Percentiles rank a stretch among this genome's conserved stretches.
These are phyloP conservation scores for Colletotrichum endophyticum DNA, from an alignment of 2,329 filamentous ascomycete species.

Conservation along the genomic window DNA sequence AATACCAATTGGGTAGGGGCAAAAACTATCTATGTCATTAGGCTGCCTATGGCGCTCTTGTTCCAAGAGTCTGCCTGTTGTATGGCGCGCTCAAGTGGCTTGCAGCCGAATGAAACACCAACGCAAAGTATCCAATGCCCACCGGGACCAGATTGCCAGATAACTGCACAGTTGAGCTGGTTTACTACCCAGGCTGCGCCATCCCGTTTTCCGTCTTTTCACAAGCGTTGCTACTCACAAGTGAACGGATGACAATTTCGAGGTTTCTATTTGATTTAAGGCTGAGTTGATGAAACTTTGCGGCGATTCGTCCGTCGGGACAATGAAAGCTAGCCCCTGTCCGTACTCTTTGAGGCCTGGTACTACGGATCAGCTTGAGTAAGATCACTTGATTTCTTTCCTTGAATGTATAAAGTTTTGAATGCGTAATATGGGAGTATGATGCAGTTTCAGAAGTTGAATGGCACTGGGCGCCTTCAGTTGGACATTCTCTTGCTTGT, in stretches of 20 bases:
- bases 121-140: not conserved
- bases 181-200: not conserved
- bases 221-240: not conserved
- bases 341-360: too few relatives aligned
- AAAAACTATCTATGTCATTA: not conserved
- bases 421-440: too few relatives aligned
- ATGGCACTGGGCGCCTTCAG: accelerated
- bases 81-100: not conserved
- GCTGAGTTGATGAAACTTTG: too few relatives aligned
- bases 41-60: not conserved
- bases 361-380: too few relatives aligned
- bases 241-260: not conserved
- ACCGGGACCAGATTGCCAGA: not conserved
- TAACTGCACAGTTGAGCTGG: not conserved
- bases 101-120: not conserved
- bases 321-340: too few relatives aligned
- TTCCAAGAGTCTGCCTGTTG: not conserved
- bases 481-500: accelerated
- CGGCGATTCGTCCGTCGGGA: too few relatives aligned
- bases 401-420: too few relatives aligned
- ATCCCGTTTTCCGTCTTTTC: not conserved
- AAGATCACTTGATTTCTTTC: accelerated
- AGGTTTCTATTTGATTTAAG: too few relatives aligned
- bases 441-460: too few relatives aligned
- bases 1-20: not conserved